phyloP scores from a whole-genome alignment of 345 rosid genomes.

The Moricandia moricandioides region DNA sequence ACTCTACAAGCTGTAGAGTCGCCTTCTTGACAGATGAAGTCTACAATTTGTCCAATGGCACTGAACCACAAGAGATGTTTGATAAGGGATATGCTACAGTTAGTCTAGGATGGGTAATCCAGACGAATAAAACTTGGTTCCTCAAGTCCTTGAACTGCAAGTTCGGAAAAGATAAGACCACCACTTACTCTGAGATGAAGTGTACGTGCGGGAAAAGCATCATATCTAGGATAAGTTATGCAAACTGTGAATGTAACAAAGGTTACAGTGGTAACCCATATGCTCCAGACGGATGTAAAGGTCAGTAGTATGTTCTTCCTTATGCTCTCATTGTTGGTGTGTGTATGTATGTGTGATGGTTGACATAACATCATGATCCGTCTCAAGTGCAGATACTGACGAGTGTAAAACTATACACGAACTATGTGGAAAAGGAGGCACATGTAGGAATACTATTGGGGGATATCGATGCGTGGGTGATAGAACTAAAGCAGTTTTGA shows the following conservation, averaged over 20 bases:
- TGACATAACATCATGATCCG: not conserved
- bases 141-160: slow-evolving; percentile 1
- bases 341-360: not conserved
- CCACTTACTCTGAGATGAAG: not conserved
- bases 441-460: not conserved
- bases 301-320: not conserved
- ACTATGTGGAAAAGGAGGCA: not conserved
- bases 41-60: not conserved
- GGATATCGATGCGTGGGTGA: not conserved
- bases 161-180: not conserved
- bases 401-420: not conserved
- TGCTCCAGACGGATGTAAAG: not conserved
- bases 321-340: not conserved
- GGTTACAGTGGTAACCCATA: not conserved
- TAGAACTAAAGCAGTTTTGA: not conserved
- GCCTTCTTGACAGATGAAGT: slow-evolving; percentile 18
- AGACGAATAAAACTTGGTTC: not conserved
- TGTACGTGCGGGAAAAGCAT: not conserved
- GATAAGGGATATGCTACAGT: not conserved
- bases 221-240: not conserved
- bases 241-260: slow-evolving; percentile 29
- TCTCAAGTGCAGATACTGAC: not conserved
- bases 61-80: not conserved
- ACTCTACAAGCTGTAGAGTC: slow-evolving; percentile 7
- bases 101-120: slow-evolving; percentile 37